Base-by-base conservation (phyloP, 148 eudicot species). In the Camellia japonica region DNA sequence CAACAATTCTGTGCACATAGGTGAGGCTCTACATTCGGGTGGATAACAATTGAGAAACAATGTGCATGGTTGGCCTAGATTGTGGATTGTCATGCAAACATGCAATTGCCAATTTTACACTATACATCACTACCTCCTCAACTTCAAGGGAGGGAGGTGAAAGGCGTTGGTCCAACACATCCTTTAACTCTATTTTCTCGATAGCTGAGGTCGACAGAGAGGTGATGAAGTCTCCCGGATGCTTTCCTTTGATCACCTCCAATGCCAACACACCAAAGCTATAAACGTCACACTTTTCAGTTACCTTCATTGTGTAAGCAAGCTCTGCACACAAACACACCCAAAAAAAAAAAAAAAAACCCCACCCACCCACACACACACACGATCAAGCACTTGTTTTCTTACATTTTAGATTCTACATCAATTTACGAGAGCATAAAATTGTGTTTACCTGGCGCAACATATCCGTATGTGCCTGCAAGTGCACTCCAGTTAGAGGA, bases 231-330 rank as follows among this genome's bases (percentile, higher is more conserved):
- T 78, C 66, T 41, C 87, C 84, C 14, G 87, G 90, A 73, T 87
- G 87, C 46, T 68, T 85, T 56, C 90, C 87, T 77, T 64, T 65
- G 60, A 87, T 61, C n/a, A 85, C 65, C 60, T 87, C 87, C 11
- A 87, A 41, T 30, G 87, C 74, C 19, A 87, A n/a, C 44, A 87
- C 86, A 70, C 90, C 90, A 20, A 87, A 87, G 77, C 90, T 87
- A 73, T 85, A 87, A 9, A 87, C 85, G 66, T 85, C 90, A 43
- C 86, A 83, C 30, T 85, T 85, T 38, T 65, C 73, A 38, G 80
- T 87, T 47, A 84, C 76, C 54, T 83, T 80, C 82, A 80, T 82
- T 9, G 80, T 87, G 71, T 80, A 85, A 6, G 89, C 87, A 7
- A 87, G 81, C 79, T 87, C 90, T 87, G 86, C 78, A 74, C 76